Evolutionary conservation across 208 protist genomes (phyloP).

Genomic region (Trichomonas vaginalis): DNA sequence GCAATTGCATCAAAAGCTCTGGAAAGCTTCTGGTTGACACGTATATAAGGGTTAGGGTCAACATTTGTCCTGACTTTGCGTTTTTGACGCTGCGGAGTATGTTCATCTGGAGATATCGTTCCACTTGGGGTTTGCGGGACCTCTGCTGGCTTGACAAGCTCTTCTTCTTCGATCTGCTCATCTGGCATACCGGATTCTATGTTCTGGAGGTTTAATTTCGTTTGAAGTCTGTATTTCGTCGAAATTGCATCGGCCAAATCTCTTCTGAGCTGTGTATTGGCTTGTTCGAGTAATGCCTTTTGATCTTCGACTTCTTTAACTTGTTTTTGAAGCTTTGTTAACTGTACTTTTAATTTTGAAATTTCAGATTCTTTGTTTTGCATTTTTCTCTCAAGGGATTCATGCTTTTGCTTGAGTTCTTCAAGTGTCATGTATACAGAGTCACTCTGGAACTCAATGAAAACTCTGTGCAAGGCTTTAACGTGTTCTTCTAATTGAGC

Average conservation of each 20-base stretch:
- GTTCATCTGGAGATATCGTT: background rate
- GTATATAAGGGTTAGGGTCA: background rate
- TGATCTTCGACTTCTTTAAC: background rate
- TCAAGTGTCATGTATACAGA: slow-evolving; percentile 6
- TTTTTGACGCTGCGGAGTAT: background rate
- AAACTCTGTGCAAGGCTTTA: slow-evolving; percentile 6
- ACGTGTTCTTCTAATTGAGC: background rate
- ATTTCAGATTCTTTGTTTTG: background rate
- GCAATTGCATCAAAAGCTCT: background rate
- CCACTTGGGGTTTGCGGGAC: background rate
- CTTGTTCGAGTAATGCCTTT: background rate
- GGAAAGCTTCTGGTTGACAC: background rate
- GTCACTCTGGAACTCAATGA: background rate
- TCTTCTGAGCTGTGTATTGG: background rate
- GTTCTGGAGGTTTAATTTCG: background rate
- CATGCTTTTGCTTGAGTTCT: background rate
- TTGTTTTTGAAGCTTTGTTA: background rate
- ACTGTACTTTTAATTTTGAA: background rate
- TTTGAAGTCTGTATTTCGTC: background rate
- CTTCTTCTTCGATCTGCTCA: background rate
- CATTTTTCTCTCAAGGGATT: background rate
- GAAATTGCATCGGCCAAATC: background rate
- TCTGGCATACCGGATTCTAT: background rate
- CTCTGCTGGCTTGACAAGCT: background rate
- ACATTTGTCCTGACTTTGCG: background rate